phyloP scores from a whole-genome alignment of 176 grass and related monocot genomes.

The Echinochloa phyllopogon region DNA sequence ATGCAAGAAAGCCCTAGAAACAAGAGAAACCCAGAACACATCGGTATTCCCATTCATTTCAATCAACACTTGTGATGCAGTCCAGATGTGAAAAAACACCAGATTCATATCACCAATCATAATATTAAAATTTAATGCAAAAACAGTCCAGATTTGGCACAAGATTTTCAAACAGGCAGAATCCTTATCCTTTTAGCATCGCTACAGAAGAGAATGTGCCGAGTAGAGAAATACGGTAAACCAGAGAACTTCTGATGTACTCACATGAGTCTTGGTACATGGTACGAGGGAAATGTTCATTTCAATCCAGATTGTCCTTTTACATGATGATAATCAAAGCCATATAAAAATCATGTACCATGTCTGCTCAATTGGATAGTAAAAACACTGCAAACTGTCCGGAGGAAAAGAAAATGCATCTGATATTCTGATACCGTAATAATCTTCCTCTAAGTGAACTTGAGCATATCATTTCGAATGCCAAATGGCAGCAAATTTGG shows the following conservation, averaged over 20 bases:
- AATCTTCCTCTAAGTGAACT: not conserved
- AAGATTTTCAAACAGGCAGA: not conserved
- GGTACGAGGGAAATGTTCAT: not conserved
- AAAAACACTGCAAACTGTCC: not conserved
- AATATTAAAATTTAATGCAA: not conserved
- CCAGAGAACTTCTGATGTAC: not conserved
- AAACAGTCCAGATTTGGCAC: not conserved
- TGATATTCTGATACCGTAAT: not conserved
- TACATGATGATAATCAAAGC: not conserved
- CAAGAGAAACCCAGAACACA: constrained; percentile 19
- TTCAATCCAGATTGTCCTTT: not conserved
- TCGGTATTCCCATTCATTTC: constrained; percentile 18
- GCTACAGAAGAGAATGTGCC: not conserved
- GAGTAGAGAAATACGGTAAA: not conserved
- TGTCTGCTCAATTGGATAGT: not conserved
- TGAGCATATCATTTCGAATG: not conserved
- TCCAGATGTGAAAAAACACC: not conserved
- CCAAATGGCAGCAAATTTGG: not conserved
- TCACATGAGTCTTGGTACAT: constrained; percentile 17
- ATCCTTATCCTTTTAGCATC: not conserved
- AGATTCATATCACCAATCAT: constrained; percentile 9
- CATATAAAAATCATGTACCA: not conserved
- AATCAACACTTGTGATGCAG: not conserved
- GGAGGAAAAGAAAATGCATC: constrained; percentile 5
- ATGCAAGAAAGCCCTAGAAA: constrained; percentile 27